Base-by-base conservation (phyloP, 768 basidiomycete genomes). In the Psilocybe tampanensis region DNA sequence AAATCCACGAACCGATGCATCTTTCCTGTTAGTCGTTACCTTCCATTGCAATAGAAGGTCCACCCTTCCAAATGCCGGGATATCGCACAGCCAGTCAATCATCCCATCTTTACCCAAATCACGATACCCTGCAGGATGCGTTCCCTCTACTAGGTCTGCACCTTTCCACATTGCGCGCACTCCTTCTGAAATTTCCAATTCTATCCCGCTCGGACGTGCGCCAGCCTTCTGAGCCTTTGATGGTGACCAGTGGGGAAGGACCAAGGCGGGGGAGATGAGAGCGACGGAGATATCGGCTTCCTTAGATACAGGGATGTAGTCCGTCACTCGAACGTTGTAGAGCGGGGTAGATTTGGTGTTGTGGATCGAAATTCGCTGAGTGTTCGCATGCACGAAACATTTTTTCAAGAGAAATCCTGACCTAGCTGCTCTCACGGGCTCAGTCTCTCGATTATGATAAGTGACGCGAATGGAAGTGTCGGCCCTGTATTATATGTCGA, bases 401-500 rank as follows among this genome's bases (percentile, higher is more conserved):
- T 75, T 75, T 50, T 21, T 61, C 64, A 71, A 73, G 47, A 74
- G 70, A n/a, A n/a, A n/a, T 41, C 3, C 73, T 68, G 13, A 70
- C 61, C 68, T 63, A 19, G 54, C 47, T 34, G 72, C 56, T 74
- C 74, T 51, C 29, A n/a, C 29, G 29, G 4, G 4, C 5, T 29
- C 29, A 9, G 5, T 59, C 60, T 23, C 59, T 56, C 1, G 75
- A 72, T n/a, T n/a, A 54, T 72, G 74, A 55, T 76, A 76, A 1
- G 70, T 72, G 19, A 76, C 55, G 3, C 72, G 71, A 50, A 77
- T 65, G 1, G 74, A 69, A 0, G 75, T 70, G 58, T 77, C 76
- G 6, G 76, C 47, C 2, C 76, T 77, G 18, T 12, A 50, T 9
- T 29, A 9, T 5, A 29, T 29, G 29, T 29, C 4, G 29, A 29